Base-by-base conservation (phyloP, 73 alveolate species). In the Tetrahymena thermophila region DNA sequence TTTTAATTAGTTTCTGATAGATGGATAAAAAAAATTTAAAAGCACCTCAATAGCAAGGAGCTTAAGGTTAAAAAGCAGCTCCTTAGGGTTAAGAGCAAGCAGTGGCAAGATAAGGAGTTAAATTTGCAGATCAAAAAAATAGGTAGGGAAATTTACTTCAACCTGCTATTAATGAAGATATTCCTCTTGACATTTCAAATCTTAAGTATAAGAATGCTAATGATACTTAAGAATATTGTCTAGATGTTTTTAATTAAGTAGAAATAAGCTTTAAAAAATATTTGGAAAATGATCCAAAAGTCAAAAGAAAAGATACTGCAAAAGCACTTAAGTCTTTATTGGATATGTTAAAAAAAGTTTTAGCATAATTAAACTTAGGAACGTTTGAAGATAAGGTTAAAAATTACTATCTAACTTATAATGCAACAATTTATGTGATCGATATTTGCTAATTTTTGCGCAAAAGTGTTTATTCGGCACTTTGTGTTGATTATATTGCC, bases 401-500 rank as follows among this genome's bases (percentile, higher is more conserved):
- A 25, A 85, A 85, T 84, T 94, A 94, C 37, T 84, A 94, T 57
- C 37, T 94, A 56, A 83, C 93, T 40, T 94, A 94, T 19, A 94
- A 94, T 94, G 95, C 94, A 35, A 94, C 95, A 85, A 71, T 94
- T 9, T 94, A 94, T 40, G 42, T 94, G 28, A 71, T 94, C 14
- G 96, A 94, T 31, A 94, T 94, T n/a, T 94, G 96, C 35, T 38
- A 94, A 94, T 94, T 94, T 19, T 85, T 94, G 28, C 93, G 96
- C 44, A 94, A 94, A 40, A 94, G 93, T 71, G 42, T 35, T n/a
- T 35, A 44, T 84, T 42, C 58, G 10, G 93, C 31, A 40, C 56
- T 94, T 37, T 34, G 37, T 25, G 85, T 94, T 43, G 96, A 94
- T 71, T 98, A 97, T 96, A 94, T 99, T n/a, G 99, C 99, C 84